Percentiles rank a stretch among this genome's conserved stretches.
These are phyloP conservation scores for Candida mattraensis DNA, from an alignment of 805 yeast species.

Conservation along the genomic window DNA sequence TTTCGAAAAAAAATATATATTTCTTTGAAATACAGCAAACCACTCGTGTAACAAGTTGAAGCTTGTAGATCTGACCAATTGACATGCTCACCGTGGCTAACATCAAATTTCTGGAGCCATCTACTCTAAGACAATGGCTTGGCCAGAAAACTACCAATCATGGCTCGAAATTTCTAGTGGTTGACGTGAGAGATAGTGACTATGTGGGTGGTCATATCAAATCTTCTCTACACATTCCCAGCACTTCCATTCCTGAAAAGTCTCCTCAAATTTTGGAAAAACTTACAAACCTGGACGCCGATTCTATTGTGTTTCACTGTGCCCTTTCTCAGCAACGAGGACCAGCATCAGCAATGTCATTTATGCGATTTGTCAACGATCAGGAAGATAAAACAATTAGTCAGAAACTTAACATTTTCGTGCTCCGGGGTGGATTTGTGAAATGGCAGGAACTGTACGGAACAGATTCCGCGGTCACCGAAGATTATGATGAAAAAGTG, in stretches of 20 bases:
- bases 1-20: slow-evolving; percentile 10
- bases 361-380: slow-evolving; percentile 46
- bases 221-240: slow-evolving; percentile 56
- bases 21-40: too few species aligned
- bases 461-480: slow-evolving; percentile 61
- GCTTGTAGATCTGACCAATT: too few species aligned
- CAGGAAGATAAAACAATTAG: slow-evolving; percentile 21
- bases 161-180: slow-evolving; percentile 47
- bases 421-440: slow-evolving; percentile 81
- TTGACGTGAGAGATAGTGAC: slow-evolving; percentile 88
- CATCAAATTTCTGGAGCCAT: slow-evolving; percentile 47
- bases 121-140: slow-evolving; percentile 48
- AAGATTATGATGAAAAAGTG: slow-evolving; percentile 48
- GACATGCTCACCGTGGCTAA: slow-evolving; percentile 38
- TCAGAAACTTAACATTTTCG: slow-evolving; percentile 48
- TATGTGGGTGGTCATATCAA: slow-evolving; percentile 72
- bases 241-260: slow-evolving; percentile 41
- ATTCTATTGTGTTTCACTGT: slow-evolving; percentile 83
- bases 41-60: too few species aligned
- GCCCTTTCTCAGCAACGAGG: slow-evolving; percentile 90
- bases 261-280: slow-evolving; percentile 39
- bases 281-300: slow-evolving; percentile 33
- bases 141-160: slow-evolving; percentile 37
- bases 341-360: slow-evolving; percentile 75
- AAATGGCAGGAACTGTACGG: slow-evolving; percentile 83